Evolutionary conservation across 78 protist genomes (phyloP), one percentile per base, ranked within the genome.

Genomic region (Parvularia atlantis): DNA sequence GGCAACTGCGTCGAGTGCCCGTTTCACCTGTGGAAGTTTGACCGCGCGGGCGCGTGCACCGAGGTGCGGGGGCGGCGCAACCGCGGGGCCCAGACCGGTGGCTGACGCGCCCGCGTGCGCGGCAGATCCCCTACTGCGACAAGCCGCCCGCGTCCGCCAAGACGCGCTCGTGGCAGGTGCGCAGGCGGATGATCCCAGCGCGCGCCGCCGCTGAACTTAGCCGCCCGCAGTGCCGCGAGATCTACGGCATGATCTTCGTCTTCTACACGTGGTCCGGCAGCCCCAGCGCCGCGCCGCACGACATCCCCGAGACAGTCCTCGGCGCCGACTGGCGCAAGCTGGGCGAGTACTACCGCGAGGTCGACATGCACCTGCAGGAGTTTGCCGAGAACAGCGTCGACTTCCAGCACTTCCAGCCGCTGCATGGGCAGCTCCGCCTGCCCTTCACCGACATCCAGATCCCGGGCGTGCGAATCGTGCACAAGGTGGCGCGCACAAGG

Each of bases 11-110:
- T 78, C 48, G 81, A 41, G 35, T 78, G 87, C 40, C 84, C 81
- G 39, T 78, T 78, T 71, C 84, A 78, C 53, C 73, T 13, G 17
- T 78, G 84, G 84, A 31, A 53, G 62, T 78, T 82, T 31, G 28
- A 65, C 28, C 22, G 26, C n/a, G 68, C 3, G 3, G 86, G 86
- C 20, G 44, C 52, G 28, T 66, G 75, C 59, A 39, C 41, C 13
- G 1, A n/a, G n/a, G n/a, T n/a, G n/a, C n/a, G n/a, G n/a, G n/a
- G n/a, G n/a, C n/a, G n/a, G n/a, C n/a, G n/a, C n/a, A n/a, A n/a
- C n/a, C n/a, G n/a, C n/a, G n/a, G n/a, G n/a, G n/a, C n/a, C n/a
- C n/a, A n/a, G n/a, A n/a, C n/a, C n/a, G n/a, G n/a, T n/a, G n/a
- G n/a, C n/a, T n/a, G n/a, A n/a, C n/a, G n/a, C n/a, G n/a, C n/a